These are phyloP conservation scores for Thozetella sp. DNA, from an alignment of 495 filamentous ascomycete genomes.

Conservation along the genomic window DNA sequence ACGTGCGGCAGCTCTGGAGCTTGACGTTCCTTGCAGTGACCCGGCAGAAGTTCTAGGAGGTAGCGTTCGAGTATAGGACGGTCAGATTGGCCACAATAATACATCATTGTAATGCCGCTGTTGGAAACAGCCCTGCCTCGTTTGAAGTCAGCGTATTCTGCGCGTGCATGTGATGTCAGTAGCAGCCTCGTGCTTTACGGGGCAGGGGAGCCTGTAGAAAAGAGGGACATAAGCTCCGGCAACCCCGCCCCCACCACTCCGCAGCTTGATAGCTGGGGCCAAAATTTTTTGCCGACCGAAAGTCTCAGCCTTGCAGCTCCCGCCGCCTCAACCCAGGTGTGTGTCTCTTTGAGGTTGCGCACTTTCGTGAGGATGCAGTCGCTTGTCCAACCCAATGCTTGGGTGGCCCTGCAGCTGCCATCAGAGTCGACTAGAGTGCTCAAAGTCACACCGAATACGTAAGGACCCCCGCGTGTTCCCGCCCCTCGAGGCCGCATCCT, in stretches of 20 bases:
- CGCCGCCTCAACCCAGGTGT: background rate
- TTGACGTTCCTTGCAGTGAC: constrained; percentile 57
- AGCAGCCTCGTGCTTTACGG: too few relatives aligned
- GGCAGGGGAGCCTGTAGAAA: too few relatives aligned
- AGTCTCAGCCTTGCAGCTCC: background rate
- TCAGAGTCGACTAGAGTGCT: constrained; percentile 65
- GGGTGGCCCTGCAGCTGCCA: constrained; percentile 67
- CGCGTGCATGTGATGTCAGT: too few relatives aligned
- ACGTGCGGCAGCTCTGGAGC: constrained; percentile 59
- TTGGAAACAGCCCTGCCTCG: too few relatives aligned
- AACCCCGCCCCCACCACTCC: background rate
- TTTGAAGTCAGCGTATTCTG: too few relatives aligned
- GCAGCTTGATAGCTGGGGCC: background rate
- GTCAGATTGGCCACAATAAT: too few relatives aligned
- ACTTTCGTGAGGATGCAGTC: constrained; percentile 25
- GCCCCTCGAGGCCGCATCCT: too few relatives aligned
- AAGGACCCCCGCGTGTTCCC: constrained; percentile 34
- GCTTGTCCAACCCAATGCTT: constrained; percentile 62
- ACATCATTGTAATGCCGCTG: too few relatives aligned
- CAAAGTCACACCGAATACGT: constrained; percentile 77
- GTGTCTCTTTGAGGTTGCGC: background rate
- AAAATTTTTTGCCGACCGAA: background rate
- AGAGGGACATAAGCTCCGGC: too few relatives aligned
- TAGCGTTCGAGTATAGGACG: background rate
- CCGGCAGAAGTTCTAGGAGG: constrained; percentile 22